Base-by-base conservation (phyloP, 768 basidiomycete genomes). In the Boletus rex-veris region DNA sequence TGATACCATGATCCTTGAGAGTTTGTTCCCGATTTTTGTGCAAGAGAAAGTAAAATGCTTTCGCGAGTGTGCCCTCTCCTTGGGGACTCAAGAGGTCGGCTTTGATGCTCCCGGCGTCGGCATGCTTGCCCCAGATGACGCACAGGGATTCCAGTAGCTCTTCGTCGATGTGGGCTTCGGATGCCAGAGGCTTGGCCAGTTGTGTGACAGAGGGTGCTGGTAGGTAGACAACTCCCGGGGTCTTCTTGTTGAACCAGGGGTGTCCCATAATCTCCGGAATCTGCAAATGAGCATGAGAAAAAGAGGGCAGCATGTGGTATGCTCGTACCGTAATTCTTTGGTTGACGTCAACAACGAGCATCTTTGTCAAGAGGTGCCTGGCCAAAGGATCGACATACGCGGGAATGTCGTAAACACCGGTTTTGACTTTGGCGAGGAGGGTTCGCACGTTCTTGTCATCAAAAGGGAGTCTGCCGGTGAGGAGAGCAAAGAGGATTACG, bases 381-480 rank as follows among this genome's bases (percentile, higher is more conserved):
- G 93, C 94, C 53, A 86, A 77, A n/a, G 84, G 80, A 58, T 93
- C 88, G 49, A 98, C 79, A 72, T 82, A 88, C 3, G 74, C 60
- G 7, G 95, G 95, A 73, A 95, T 85, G 15, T 86, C 84, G 70
- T 87, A 98, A 69, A 82, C 83, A 31, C 95, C 95, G 31, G 76
- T 74, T 69, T 91, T 92, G 68, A 98, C 95, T 69, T 96, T 96
- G 45, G 80, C 74, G 21, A 98, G 78, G 36, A 98, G 79, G 4
- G 73, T 78, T 51, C 82, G 77, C 15, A 90, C 81, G 58, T 94
- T 87, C 74, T 89, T 88, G 77, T 97, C 92, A 64, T 97, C 95
- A 64, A 97, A 98, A 6, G 95, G 95, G 18, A 98, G 85, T 50
- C 89, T 77, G 11, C 95, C 93, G 30, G 92, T 91, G 38, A 97